phyloP scores from a whole-genome alignment of 306 rosid species.

The Pyrus communis region DNA sequence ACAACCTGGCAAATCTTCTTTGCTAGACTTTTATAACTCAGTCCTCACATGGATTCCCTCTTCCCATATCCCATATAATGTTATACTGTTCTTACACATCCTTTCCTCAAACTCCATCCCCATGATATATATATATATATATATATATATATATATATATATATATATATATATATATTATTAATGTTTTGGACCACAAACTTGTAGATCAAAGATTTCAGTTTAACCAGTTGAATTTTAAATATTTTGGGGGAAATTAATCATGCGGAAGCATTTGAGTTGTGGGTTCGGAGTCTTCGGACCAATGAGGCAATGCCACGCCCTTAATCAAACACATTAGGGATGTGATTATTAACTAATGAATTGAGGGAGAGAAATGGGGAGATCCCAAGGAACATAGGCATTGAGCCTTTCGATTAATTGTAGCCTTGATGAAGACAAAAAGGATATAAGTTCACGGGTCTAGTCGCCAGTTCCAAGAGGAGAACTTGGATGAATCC shows the following conservation, averaged over 20 bases:
- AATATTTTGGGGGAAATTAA: neutral
- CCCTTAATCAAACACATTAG: neutral
- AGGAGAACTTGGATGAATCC: constrained; percentile 25
- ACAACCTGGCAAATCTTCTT: constrained; percentile 55
- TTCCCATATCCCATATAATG: constrained; percentile 8
- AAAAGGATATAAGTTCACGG: constrained; percentile 21
- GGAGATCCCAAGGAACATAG: constrained; percentile 32
- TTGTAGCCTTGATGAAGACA: constrained; percentile 10
- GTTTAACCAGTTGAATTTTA: neutral
- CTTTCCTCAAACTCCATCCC: constrained; percentile 38
- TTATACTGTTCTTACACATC: constrained; percentile 28
- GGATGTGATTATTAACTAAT: neutral
- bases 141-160: no score
- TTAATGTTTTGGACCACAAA: constrained; percentile 18
- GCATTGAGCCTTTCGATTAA: constrained; percentile 3
- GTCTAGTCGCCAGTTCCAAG: constrained; percentile 15
- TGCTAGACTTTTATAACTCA: constrained; percentile 23
- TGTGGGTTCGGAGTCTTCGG: no score
- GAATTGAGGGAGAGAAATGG: neutral
- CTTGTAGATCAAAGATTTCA: constrained; percentile 1
- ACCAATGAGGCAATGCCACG: neutral
- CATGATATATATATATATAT: neutral
- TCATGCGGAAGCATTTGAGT: neutral
- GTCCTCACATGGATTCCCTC: constrained; percentile 57
- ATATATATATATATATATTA: neutral